phyloP scores from a whole-genome alignment of 164 flowering plant species.

The Brasenia schreberi region DNA sequence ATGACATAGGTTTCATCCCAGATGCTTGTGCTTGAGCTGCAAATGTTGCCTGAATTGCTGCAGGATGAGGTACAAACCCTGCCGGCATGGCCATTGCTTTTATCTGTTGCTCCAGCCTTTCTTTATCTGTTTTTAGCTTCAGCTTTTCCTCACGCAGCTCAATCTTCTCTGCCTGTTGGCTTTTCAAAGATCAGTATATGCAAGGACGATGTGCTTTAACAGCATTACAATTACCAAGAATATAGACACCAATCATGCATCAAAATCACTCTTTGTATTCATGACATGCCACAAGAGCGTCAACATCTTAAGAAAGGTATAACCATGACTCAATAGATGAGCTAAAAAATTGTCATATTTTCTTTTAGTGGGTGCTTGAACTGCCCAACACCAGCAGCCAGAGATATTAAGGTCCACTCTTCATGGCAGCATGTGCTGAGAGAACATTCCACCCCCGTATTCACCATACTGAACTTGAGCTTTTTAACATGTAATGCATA shows the following conservation, averaged over 20 bases:
- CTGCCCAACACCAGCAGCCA: too few relatives aligned
- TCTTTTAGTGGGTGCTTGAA: too few relatives aligned
- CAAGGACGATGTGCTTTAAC: background rate
- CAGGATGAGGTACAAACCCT: slow-evolving; percentile 44
- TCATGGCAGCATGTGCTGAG: too few relatives aligned
- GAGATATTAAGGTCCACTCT: too few relatives aligned
- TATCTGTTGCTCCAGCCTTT: slow-evolving; percentile 70
- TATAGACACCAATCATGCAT: background rate
- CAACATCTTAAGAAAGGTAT: background rate
- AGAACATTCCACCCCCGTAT: too few relatives aligned
- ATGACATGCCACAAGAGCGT: background rate
- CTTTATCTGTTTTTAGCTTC: slow-evolving; percentile 74
- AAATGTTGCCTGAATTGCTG: slow-evolving; percentile 52
- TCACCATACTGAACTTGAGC: background rate
- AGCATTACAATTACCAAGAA: background rate
- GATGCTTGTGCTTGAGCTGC: slow-evolving; percentile 21
- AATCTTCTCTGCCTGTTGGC: slow-evolving; percentile 58
- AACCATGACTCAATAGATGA: too few relatives aligned
- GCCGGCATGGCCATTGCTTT: slow-evolving; percentile 52
- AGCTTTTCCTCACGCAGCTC: slow-evolving; percentile 94
- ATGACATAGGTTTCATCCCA: slow-evolving; percentile 61
- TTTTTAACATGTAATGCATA: background rate
- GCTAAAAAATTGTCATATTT: too few relatives aligned
- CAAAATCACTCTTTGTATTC: background rate
- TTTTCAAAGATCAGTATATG: background rate